phyloP scores from a whole-genome alignment of 1,284 basidiomycete genomes.

The Malassezia nana region DNA sequence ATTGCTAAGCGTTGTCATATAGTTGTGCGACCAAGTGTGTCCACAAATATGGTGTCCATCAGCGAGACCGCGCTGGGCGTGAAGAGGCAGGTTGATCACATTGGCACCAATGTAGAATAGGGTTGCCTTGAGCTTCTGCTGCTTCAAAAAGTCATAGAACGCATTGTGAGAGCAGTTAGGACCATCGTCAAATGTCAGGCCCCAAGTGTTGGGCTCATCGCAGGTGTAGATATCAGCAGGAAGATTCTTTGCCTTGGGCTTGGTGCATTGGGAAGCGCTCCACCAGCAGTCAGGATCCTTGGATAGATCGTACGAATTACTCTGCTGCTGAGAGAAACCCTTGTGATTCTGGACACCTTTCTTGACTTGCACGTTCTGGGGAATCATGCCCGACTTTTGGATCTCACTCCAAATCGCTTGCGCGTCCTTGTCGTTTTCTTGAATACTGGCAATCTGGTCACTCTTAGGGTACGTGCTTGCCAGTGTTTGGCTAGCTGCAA shows the following conservation, averaged over 20 bases:
- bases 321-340: constrained; percentile 2
- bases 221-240: constrained; percentile 48
- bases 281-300: constrained; percentile 45
- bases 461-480: constrained; percentile 28
- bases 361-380: constrained; percentile 12
- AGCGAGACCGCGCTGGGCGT: constrained; percentile 52
- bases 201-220: constrained; percentile 53
- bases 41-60: constrained; percentile 43
- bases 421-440: constrained; percentile 1
- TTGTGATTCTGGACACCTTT: constrained; percentile 32
- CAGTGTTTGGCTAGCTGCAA: not conserved
- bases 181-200: constrained; percentile 53
- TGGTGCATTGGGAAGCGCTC: constrained; percentile 35
- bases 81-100: constrained; percentile 54
- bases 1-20: constrained; percentile 52
- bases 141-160: constrained; percentile 52
- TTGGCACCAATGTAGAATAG: constrained; percentile 53
- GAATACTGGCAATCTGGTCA: constrained; percentile 16
- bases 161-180: constrained; percentile 52
- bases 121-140: constrained; percentile 53
- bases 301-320: constrained; percentile 17
- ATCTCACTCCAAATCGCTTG: constrained; percentile 14
- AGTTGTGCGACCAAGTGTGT: constrained; percentile 51
- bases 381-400: constrained; percentile 10
- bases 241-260: constrained; percentile 39